A percentile compares a stretch with the other conserved stretches of the same genome.
These are phyloP conservation scores for Botrytis elliptica DNA, from an alignment of 2,329 filamentous ascomycete species.

Conservation along the genomic window DNA sequence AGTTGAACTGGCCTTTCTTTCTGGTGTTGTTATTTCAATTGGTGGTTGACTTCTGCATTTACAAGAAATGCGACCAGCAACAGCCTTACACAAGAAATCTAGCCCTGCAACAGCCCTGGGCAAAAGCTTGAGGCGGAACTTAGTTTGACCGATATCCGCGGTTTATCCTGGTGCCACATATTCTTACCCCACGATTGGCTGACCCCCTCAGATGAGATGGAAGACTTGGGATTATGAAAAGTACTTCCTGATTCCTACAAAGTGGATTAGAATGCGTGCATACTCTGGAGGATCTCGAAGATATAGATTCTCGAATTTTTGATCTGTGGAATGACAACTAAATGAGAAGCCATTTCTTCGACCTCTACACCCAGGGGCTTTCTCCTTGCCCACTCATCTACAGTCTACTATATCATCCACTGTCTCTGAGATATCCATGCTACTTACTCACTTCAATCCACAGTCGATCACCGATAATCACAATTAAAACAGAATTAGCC, in stretches of 20 bases:
- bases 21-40: slow-evolving; percentile 8
- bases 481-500: neutral
- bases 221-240: neutral
- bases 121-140: neutral
- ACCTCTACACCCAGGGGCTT: neutral
- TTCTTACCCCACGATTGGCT: neutral
- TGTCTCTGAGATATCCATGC: neutral
- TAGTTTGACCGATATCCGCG: slow-evolving; percentile 3
- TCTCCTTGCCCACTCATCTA: neutral
- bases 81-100: slow-evolving; percentile 3
- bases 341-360: neutral
- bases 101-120: neutral
- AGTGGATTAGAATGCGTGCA: neutral
- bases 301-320: neutral
- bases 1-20: neutral
- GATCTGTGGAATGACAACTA: neutral
- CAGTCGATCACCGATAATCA: neutral
- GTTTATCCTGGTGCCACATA: neutral
- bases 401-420: neutral
- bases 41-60: neutral
- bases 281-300: neutral
- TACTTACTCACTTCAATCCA: neutral
- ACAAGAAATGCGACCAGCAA: slow-evolving; percentile 6
- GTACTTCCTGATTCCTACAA: too few species aligned
- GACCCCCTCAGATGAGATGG: neutral